These are phyloP conservation scores for Amanita fuliginea DNA, from an alignment of 768 basidiomycete species.

Conservation along the genomic window DNA sequence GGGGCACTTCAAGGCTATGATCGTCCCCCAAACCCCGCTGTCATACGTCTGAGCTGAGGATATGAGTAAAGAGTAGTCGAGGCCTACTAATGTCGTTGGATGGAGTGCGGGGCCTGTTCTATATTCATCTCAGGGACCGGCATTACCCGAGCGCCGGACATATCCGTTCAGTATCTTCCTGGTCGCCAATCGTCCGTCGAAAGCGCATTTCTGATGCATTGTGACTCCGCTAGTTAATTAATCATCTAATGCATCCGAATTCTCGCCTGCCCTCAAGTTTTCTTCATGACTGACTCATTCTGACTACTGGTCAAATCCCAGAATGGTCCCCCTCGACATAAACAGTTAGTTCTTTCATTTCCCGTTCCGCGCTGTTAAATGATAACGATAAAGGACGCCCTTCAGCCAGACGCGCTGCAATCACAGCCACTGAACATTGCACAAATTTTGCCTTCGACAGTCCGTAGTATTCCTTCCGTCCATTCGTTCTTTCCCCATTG, in stretches of 20 bases:
- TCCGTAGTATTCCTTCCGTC: background rate
- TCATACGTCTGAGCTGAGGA: too few species aligned
- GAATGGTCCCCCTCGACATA: background rate
- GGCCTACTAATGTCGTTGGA: too few species aligned
- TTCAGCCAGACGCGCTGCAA: background rate
- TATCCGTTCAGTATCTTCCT: too few species aligned
- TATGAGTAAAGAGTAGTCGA: too few species aligned
- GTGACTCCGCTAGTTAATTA: too few species aligned
- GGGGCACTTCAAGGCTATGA: background rate
- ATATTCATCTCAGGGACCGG: too few species aligned
- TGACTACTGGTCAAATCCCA: background rate
- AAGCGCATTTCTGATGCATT: background rate
- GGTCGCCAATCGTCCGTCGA: background rate
- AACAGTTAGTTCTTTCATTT: background rate
- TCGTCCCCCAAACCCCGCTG: background rate
- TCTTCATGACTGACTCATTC: background rate
- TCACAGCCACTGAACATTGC: background rate
- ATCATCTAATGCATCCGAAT: background rate
- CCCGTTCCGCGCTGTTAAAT: too few species aligned
- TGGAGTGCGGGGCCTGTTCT: too few species aligned
- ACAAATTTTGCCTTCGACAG: background rate
- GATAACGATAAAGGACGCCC: too few species aligned
- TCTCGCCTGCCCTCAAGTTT: background rate
- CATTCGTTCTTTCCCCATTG: background rate
- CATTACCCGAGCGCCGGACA: too few species aligned